Base-by-base conservation (phyloP, 768 basidiomycete genomes). In the Pleurotus djamor region DNA sequence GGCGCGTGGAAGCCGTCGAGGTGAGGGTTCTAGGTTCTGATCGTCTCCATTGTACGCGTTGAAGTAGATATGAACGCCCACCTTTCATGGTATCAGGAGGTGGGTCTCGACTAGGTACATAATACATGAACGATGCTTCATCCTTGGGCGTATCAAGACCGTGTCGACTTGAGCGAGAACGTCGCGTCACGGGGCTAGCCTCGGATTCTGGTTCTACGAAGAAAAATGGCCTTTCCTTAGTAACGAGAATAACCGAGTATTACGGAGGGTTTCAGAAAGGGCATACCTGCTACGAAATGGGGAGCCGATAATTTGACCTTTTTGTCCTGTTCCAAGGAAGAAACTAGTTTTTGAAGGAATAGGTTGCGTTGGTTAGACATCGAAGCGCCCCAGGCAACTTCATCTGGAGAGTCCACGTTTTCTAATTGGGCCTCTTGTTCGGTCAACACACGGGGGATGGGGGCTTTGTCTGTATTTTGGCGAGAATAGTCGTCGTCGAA, bases 381-480 rank as follows among this genome's bases (percentile, higher is more conserved):
- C 65, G 75, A 75, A 61, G 71, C 77, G 16, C 91, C 94, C 84
- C 89, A 94, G 52, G 86, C 83, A 41, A 91, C 74, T 72, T 96
- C 94, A 57, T 89, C 88, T 8, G 69, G 64, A 0, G 88, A 86
- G 69, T 96, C 94, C 38, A 92, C 76, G 67, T 96, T 94, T 76
- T 95, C 92, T 54, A 69, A 68, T 4, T 68, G 69, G 67, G 80
- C 72, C 65, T 92, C 86, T 33, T 78, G 76, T 37, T 78, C 76
- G 47, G 79, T 80, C 50, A 92, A 74, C 36, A 76, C 75, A 45
- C 80, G 79, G 60, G 92, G 69, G 62, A 76, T 71, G 6, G 91
- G 90, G 34, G 86, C 86, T 72, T 87, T 90, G 56, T 83, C 84
- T 0, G 80, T 79, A 65, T 87, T 72, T 37, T 65, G 64, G 17